phyloP scores from a whole-genome alignment of 768 basidiomycete species.

The Boletus bicolor region DNA sequence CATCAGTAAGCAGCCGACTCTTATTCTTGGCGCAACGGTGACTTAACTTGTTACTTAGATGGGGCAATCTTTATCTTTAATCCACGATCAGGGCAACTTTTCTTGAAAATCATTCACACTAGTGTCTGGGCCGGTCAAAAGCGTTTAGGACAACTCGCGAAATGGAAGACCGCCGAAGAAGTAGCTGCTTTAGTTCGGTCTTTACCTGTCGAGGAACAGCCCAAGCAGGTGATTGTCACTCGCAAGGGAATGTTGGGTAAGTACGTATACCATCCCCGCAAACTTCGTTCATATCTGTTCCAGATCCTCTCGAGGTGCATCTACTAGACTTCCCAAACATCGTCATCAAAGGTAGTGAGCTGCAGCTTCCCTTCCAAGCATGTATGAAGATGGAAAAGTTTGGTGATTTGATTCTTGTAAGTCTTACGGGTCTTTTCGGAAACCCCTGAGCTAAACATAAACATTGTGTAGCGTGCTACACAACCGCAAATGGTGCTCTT shows the following conservation, averaged over 20 bases:
- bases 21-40: not conserved
- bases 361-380: constrained; percentile 98
- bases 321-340: constrained; percentile 99
- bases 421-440: constrained; percentile 10
- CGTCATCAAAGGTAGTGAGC: constrained; percentile 98
- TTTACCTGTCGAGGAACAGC: constrained; percentile 98
- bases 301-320: constrained; percentile 95
- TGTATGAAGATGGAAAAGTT: constrained; percentile 99
- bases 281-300: constrained; percentile 3
- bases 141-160: constrained; percentile 97
- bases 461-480: constrained; percentile 67
- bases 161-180: constrained; percentile 99
- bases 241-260: constrained; percentile 98
- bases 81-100: constrained; percentile 95
- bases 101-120: constrained; percentile 99
- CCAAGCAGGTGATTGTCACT: constrained; percentile 99
- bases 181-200: constrained; percentile 97
- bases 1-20: constrained; percentile 59
- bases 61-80: constrained; percentile 99
- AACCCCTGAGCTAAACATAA: not conserved
- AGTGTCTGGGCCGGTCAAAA: constrained; percentile 99
- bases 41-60: constrained; percentile 41
- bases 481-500: constrained; percentile 99
- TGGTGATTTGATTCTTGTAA: constrained; percentile 89
- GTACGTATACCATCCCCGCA: constrained; percentile 14